These are phyloP conservation scores for Dactylellina cionopaga DNA, from an alignment of 2,329 filamentous ascomycete genomes.

Conservation along the genomic window DNA sequence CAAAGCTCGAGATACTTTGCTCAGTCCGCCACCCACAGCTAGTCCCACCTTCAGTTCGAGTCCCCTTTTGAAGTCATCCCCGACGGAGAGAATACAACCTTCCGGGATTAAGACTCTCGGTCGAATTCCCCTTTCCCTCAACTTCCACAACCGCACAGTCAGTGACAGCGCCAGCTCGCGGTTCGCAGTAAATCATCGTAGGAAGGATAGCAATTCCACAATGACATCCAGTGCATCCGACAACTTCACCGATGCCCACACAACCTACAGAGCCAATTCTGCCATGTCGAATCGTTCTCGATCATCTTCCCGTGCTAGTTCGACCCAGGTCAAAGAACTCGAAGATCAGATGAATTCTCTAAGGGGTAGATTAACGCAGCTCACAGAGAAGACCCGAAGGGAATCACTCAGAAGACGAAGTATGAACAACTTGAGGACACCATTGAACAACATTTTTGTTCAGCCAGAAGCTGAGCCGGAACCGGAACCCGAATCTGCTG, in stretches of 20 bases:
- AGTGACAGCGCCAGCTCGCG: conserved; percentile 47
- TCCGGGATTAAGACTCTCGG: conserved; percentile 43
- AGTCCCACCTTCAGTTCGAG: conserved; percentile 12
- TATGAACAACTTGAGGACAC: conserved; percentile 45
- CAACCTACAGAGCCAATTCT: conserved; percentile 37
- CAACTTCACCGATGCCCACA: conserved; percentile 39
- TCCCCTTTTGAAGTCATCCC: no score
- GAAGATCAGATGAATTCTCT: conserved; percentile 49
- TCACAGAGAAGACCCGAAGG: conserved; percentile 44
- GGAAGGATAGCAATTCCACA: conserved; percentile 45
- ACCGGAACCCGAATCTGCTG: conserved; percentile 4
- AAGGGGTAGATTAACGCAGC: conserved; percentile 43
- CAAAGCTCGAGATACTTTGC: conserved; percentile 42
- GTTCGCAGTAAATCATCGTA: conserved; percentile 21
- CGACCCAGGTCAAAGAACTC: conserved; percentile 47
- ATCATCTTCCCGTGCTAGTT: conserved; percentile 42
- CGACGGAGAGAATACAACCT: conserved; percentile 27
- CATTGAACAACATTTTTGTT: conserved; percentile 50
- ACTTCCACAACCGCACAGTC: conserved; percentile 49
- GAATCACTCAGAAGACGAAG: conserved; percentile 47
- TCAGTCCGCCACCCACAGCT: conserved; percentile 28
- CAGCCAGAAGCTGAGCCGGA: conserved; percentile 16
- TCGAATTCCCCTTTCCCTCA: conserved; percentile 35
- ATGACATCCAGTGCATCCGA: conserved; percentile 45
- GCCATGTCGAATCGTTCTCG: conserved; percentile 46